phyloP scores from a whole-genome alignment of 202 grass and related monocot species.

The Hordeum pubiflorum region DNA sequence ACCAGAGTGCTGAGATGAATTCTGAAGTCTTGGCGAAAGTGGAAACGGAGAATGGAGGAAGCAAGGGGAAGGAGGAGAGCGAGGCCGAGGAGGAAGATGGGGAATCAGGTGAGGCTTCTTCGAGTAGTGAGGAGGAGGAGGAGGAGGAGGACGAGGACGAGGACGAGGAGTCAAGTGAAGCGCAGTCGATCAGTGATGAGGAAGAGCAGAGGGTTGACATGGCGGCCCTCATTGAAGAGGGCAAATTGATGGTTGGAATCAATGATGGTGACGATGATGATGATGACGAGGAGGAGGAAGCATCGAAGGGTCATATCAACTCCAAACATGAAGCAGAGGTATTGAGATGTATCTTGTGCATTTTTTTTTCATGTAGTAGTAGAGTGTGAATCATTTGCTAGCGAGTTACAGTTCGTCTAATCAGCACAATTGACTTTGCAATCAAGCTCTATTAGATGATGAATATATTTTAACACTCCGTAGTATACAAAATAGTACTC shows the following conservation, averaged over 20 bases:
- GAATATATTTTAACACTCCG: not conserved
- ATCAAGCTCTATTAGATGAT: not conserved
- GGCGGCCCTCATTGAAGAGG: slow-evolving; percentile 41
- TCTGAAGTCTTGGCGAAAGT: not conserved
- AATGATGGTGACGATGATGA: slow-evolving; percentile 3
- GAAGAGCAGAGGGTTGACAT: slow-evolving; percentile 19
- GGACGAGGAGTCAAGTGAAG: slow-evolving; percentile 32
- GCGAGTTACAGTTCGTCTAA: not conserved
- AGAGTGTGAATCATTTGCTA: not conserved
- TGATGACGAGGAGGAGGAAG: slow-evolving; percentile 27
- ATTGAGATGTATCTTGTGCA: not conserved
- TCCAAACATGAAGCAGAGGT: slow-evolving; percentile 56
- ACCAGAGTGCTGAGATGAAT: slow-evolving; percentile 14
- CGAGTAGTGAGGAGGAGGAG: slow-evolving; percentile 37
- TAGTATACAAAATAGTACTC: not conserved
- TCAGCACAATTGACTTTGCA: not conserved
- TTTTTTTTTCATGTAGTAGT: not conserved
- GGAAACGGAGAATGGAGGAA: not conserved
- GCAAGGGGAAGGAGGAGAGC: not conserved
- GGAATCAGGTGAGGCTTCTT: slow-evolving; percentile 26
- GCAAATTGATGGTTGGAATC: slow-evolving; percentile 38
- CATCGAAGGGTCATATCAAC: slow-evolving; percentile 18
- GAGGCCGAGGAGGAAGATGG: slow-evolving; percentile 9
- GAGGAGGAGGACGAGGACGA: not conserved
- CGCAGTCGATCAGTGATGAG: slow-evolving; percentile 42